A percentile compares a stretch with the other conserved stretches of the same genome.
phyloP scores from a whole-genome alignment of 116 monocot genomes.

The Phalaenopsis hybrid region DNA sequence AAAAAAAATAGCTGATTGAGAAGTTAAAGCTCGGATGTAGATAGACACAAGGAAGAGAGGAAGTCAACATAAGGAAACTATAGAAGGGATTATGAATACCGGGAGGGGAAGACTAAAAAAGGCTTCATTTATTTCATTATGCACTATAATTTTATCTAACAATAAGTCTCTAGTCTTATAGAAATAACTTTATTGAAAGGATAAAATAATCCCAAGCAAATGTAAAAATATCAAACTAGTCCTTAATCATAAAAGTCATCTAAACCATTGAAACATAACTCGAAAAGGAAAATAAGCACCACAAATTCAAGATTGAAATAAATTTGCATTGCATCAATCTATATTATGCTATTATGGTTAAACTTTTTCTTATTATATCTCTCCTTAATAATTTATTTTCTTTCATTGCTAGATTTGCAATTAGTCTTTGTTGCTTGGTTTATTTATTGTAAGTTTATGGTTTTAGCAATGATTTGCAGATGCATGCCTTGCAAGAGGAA shows the following conservation, averaged over 20 bases:
- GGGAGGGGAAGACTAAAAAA: too few species aligned
- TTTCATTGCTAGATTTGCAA: neutral
- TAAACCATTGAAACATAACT: neutral
- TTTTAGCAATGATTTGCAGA: conserved; percentile 43
- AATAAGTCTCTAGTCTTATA: too few species aligned
- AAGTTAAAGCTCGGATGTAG: too few species aligned
- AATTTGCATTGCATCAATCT: neutral
- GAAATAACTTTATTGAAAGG: too few species aligned
- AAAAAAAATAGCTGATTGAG: too few species aligned
- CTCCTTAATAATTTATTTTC: neutral
- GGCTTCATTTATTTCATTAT: too few species aligned
- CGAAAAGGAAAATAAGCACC: neutral
- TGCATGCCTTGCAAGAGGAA: conserved; percentile 58
- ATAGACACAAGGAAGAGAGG: too few species aligned
- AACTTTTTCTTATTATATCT: neutral
- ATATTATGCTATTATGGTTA: neutral
- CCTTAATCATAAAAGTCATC: neutral
- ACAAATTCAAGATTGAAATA: neutral
- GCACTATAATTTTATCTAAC: too few species aligned
- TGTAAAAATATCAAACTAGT: neutral
- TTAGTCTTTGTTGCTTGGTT: neutral
- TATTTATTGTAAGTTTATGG: neutral
- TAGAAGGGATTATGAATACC: too few species aligned
- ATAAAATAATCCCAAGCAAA: too few species aligned
- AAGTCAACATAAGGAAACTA: too few species aligned